These are phyloP conservation scores for Colletotrichum falcatum DNA, from an alignment of 2,329 filamentous ascomycete species.

Conservation along the genomic window DNA sequence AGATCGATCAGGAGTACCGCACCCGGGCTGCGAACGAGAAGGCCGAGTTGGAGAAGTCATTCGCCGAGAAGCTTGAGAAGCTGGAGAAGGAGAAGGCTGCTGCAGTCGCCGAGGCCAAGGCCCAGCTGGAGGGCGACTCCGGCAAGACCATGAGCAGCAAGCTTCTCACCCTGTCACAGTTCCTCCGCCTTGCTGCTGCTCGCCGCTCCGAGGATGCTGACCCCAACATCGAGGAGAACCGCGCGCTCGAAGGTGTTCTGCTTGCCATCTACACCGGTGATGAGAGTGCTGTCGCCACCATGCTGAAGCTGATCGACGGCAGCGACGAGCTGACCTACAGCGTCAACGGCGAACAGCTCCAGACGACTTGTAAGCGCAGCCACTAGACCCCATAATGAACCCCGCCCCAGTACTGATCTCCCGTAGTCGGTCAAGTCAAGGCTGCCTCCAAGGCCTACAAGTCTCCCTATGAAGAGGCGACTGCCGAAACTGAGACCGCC, in stretches of 20 bases:
- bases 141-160: conserved; percentile 71
- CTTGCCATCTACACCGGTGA: conserved; percentile 84
- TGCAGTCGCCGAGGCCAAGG: conserved; percentile 64
- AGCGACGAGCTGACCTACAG: conserved; percentile 74
- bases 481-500: conserved; percentile 41
- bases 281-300: conserved; percentile 77
- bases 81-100: conserved; percentile 67
- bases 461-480: conserved; percentile 50
- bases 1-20: conserved; percentile 79
- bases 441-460: conserved; percentile 66
- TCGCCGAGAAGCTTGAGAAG: conserved; percentile 64
- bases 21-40: conserved; percentile 68
- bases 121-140: conserved; percentile 63
- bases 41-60: conserved; percentile 68
- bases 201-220: conserved; percentile 78
- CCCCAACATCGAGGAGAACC: conserved; percentile 76
- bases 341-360: conserved; percentile 72
- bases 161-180: conserved; percentile 80
- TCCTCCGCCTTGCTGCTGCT: conserved; percentile 82
- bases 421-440: conserved; percentile 69
- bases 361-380: conserved; percentile 75
- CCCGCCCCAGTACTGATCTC: conserved; percentile 44
- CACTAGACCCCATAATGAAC: neutral
- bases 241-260: conserved; percentile 84
- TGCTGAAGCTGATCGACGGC: conserved; percentile 82